phyloP scores from a whole-genome alignment of 495 filamentous ascomycete genomes.

The Glarea lozoyensis region DNA sequence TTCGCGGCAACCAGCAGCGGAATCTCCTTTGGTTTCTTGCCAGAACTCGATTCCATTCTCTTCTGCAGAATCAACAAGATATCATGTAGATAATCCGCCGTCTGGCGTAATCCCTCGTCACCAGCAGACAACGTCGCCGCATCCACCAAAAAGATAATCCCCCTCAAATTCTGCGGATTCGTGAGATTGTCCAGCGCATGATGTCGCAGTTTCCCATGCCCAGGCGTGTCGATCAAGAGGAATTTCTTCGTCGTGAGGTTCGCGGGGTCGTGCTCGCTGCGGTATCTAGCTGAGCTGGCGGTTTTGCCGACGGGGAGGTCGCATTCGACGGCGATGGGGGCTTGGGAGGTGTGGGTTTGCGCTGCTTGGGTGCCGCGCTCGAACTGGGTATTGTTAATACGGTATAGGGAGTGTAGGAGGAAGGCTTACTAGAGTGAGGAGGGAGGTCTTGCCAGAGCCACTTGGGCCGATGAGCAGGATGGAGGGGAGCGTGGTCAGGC shows the following conservation, averaged over 20 bases:
- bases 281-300: constrained; percentile 57
- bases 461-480: constrained; percentile 82
- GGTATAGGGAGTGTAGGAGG: constrained; percentile 15
- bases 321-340: constrained; percentile 61
- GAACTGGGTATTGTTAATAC: constrained; percentile 23
- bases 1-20: constrained; percentile 83
- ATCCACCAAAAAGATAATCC: constrained; percentile 84
- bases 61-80: constrained; percentile 74
- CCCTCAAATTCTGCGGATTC: constrained; percentile 49
- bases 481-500: constrained; percentile 61
- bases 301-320: constrained; percentile 56
- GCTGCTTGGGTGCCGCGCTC: constrained; percentile 31
- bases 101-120: constrained; percentile 45
- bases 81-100: constrained; percentile 79
- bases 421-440: constrained; percentile 65
- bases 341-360: constrained; percentile 74
- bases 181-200: constrained; percentile 38
- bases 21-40: constrained; percentile 51
- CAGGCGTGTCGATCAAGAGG: constrained; percentile 79
- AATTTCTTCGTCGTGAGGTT: constrained; percentile 59
- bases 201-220: constrained; percentile 85
- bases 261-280: constrained; percentile 60
- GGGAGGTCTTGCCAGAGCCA: constrained; percentile 79
- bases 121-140: constrained; percentile 55
- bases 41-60: constrained; percentile 43